Evolutionary conservation across 352 stramenopile genomes (phyloP).

Genomic region (Globisporangium echinulatum): DNA sequence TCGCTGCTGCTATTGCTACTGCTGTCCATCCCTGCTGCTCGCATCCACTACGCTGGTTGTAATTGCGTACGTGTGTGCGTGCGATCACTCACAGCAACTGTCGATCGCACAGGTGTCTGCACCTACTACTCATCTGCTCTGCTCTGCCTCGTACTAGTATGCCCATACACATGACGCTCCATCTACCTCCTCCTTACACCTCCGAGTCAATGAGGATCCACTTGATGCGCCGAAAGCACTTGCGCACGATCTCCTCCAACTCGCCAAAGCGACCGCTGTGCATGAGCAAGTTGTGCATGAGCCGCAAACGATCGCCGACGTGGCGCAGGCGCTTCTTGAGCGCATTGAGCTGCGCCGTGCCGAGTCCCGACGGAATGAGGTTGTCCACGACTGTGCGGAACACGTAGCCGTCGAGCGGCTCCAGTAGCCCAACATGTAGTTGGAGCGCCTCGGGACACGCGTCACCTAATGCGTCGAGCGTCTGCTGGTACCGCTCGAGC

Average conservation of each 20-base stretch:
- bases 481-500: slow-evolving; percentile 62
- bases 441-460: slow-evolving; percentile 61
- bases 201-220: slow-evolving; percentile 90
- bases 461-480: slow-evolving; percentile 61
- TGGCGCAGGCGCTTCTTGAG: slow-evolving; percentile 87
- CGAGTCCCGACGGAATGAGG: slow-evolving; percentile 66
- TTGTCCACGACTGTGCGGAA: slow-evolving; percentile 87
- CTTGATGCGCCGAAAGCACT: slow-evolving; percentile 89
- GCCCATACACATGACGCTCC: not conserved
- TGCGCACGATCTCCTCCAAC: slow-evolving; percentile 86
- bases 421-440: slow-evolving; percentile 58
- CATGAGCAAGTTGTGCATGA: slow-evolving; percentile 89
- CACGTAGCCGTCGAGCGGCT: slow-evolving; percentile 81
- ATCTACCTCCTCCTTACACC: slow-evolving; percentile 36
- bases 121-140: not conserved
- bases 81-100: no score
- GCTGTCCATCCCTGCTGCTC: no score
- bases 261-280: slow-evolving; percentile 78
- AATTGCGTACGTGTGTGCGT: no score
- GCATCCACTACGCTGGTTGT: no score
- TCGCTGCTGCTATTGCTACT: no score
- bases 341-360: slow-evolving; percentile 79
- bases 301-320: slow-evolving; percentile 76
- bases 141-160: no score
- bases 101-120: no score